These are phyloP conservation scores for Tillandsia fasciculata DNA, from an alignment of 176 grass and related monocot species.

Conservation along the genomic window DNA sequence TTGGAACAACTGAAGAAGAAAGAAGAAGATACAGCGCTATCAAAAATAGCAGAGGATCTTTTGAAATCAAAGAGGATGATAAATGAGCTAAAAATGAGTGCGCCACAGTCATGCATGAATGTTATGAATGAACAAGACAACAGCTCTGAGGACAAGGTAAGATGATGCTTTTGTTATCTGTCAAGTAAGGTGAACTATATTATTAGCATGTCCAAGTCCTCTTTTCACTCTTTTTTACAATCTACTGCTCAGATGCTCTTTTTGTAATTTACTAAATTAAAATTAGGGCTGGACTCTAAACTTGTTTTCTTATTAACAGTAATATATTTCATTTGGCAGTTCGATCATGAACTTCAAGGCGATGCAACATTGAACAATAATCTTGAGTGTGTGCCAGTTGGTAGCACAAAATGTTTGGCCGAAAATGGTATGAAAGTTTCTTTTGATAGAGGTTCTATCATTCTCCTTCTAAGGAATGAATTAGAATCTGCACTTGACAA, in stretches of 20 bases:
- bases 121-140: slow-evolving; percentile 10
- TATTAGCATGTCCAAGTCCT: slow-evolving; percentile 34
- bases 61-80: slow-evolving; percentile 46
- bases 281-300: neutral
- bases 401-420: neutral
- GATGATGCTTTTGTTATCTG: slow-evolving; percentile 68
- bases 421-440: neutral
- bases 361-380: neutral
- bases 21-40: slow-evolving; percentile 38
- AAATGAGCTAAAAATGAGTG: slow-evolving; percentile 35
- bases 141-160: slow-evolving; percentile 57
- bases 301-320: slow-evolving; percentile 13
- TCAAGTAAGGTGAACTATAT: slow-evolving; percentile 47
- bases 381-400: neutral
- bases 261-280: slow-evolving; percentile 2
- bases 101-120: slow-evolving; percentile 28
- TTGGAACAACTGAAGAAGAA: slow-evolving; percentile 43
- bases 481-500: slow-evolving; percentile 32
- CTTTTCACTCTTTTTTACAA: slow-evolving; percentile 38
- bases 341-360: slow-evolving; percentile 4
- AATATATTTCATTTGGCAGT: slow-evolving; percentile 33
- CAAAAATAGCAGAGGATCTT: slow-evolving; percentile 39
- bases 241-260: slow-evolving; percentile 24
- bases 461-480: slow-evolving; percentile 41
- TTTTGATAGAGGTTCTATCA: neutral